Conservation (phyloP, 805 yeast species). For the Saturnispora besseyi region DNA sequence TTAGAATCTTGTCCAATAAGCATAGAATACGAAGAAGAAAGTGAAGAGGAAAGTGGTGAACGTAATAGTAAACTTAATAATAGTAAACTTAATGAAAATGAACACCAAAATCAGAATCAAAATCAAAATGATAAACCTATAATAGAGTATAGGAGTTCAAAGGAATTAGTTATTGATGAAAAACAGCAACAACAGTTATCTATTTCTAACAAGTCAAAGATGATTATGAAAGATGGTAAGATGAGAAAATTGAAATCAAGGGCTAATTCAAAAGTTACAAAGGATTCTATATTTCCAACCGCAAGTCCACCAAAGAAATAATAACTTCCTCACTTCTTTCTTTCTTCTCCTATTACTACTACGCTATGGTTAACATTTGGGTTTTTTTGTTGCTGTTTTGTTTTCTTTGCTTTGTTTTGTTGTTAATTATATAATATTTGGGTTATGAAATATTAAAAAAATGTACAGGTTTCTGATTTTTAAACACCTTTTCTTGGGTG, state of each 20-base stretch:
- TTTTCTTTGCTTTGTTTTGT: no score
- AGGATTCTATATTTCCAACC: background rate
- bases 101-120: no score
- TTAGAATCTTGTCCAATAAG: background rate
- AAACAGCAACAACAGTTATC: background rate
- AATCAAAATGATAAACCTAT: background rate
- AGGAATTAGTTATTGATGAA: conserved; percentile 5
- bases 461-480: no score
- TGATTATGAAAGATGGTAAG: conserved; percentile 14
- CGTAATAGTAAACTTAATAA: background rate
- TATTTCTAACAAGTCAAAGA: background rate
- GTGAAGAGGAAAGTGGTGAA: background rate
- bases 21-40: conserved; percentile 6
- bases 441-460: no score
- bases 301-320: background rate
- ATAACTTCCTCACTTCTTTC: background rate
- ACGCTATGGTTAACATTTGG: no score
- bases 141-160: background rate
- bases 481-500: no score
- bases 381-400: no score
- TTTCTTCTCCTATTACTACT: no score
- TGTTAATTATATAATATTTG: no score
- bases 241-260: conserved; percentile 14
- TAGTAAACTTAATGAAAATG: background rate
- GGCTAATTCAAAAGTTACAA: conserved; percentile 1